A percentile compares a stretch with the other conserved stretches of the same genome.
Evolutionary conservation across 2,329 filamentous ascomycete species (phyloP).

Genomic region (Fulvia fulva): DNA sequence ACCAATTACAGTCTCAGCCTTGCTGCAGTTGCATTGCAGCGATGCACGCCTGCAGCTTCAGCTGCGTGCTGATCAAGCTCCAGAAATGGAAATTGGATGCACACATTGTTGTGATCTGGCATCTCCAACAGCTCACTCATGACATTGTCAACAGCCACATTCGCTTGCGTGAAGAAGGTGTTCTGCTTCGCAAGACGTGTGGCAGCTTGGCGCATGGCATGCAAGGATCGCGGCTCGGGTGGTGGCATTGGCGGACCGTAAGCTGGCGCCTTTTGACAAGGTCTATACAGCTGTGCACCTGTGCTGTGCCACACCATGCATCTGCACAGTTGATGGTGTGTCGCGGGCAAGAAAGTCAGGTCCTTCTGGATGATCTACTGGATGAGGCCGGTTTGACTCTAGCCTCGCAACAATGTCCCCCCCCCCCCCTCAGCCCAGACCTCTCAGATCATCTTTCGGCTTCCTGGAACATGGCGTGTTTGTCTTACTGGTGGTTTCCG

Average conservation of each 20-base stretch:
- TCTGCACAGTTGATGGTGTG: too few relatives aligned
- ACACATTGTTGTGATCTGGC: neutral
- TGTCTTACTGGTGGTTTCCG: conserved; percentile 7
- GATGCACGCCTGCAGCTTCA: neutral
- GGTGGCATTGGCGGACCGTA: neutral
- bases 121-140: too few relatives aligned
- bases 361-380: too few relatives aligned
- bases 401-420: too few relatives aligned
- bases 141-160: neutral
- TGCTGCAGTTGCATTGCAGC: neutral
- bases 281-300: too few relatives aligned
- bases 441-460: neutral
- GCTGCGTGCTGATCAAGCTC: neutral
- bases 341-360: too few relatives aligned
- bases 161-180: neutral
- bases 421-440: neutral
- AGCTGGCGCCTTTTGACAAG: neutral
- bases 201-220: neutral
- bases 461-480: conserved; percentile 16
- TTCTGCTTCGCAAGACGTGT: neutral
- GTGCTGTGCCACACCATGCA: too few relatives aligned
- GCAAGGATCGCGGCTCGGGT: neutral
- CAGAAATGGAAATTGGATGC: neutral
- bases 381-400: too few relatives aligned
- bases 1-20: neutral